Conservation (phyloP, 495 filamentous ascomycete genomes). For the Lichenothelia convexa region DNA sequence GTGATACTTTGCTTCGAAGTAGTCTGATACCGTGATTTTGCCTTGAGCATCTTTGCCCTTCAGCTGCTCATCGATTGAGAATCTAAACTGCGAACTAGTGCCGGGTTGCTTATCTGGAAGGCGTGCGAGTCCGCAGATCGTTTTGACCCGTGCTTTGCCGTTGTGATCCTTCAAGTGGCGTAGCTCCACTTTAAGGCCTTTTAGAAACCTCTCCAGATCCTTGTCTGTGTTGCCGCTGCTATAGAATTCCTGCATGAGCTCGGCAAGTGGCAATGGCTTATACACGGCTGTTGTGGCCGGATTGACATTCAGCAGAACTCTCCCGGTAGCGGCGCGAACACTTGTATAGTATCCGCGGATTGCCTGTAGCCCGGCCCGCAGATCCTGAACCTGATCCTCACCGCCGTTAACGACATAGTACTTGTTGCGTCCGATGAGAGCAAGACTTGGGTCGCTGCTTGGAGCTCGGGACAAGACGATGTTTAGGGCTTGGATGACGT, state of each 20-base stretch:
- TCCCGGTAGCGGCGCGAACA: constrained; percentile 23
- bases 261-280: constrained; percentile 11
- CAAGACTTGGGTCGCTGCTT: constrained; percentile 20
- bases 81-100: too few relatives aligned
- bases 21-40: too few relatives aligned
- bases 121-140: too few relatives aligned
- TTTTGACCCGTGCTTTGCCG: too few relatives aligned
- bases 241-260: constrained; percentile 13
- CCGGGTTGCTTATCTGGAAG: too few relatives aligned
- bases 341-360: constrained; percentile 30
- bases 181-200: constrained; percentile 11
- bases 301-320: constrained; percentile 32
- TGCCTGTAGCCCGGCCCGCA: constrained; percentile 24
- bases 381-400: constrained; percentile 6
- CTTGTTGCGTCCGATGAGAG: constrained; percentile 13
- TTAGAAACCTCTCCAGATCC: constrained; percentile 8
- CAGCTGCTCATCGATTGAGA: too few relatives aligned
- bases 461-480: constrained; percentile 26
- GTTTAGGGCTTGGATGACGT: constrained; percentile 33
- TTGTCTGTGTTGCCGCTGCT: constrained; percentile 1
- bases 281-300: constrained; percentile 29
- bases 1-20: too few relatives aligned
- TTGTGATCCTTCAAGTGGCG: constrained; percentile 15
- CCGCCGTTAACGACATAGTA: constrained; percentile 12
- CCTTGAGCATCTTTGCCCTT: too few relatives aligned